Conservation (phyloP, 441 rosid genomes). For the Pelargonium citronellum region DNA sequence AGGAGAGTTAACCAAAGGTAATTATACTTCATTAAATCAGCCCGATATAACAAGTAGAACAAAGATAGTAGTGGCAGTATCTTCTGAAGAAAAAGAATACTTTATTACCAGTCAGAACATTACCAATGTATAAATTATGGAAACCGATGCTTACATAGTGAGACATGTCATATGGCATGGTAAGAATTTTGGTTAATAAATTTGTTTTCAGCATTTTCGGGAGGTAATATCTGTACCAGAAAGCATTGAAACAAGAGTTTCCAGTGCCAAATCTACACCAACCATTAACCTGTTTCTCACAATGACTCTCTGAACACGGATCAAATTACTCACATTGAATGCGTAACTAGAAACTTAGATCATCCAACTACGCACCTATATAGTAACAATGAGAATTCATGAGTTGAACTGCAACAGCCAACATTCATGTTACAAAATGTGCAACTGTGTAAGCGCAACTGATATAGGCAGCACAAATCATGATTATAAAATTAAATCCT, state of each 20-base stretch:
- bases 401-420: not conserved
- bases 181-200: too few species aligned
- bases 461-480: not conserved
- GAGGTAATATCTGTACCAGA: too few species aligned
- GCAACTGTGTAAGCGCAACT: not conserved
- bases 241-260: not conserved
- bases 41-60: conserved; percentile 13
- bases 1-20: not conserved
- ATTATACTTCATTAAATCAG: not conserved
- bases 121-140: not conserved
- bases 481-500: too few species aligned
- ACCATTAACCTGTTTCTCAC: not conserved
- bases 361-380: not conserved
- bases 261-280: not conserved
- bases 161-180: too few species aligned
- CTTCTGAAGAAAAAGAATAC: not conserved
- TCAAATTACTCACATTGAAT: not conserved
- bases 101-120: not conserved
- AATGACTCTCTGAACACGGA: not conserved
- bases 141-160: too few species aligned
- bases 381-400: not conserved
- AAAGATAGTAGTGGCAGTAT: not conserved
- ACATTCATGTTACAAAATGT: not conserved
- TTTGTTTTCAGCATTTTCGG: too few species aligned
- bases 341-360: not conserved